These are phyloP conservation scores for Leucocoprinus sp. DNA, from an alignment of 768 basidiomycete genomes.

Conservation along the genomic window DNA sequence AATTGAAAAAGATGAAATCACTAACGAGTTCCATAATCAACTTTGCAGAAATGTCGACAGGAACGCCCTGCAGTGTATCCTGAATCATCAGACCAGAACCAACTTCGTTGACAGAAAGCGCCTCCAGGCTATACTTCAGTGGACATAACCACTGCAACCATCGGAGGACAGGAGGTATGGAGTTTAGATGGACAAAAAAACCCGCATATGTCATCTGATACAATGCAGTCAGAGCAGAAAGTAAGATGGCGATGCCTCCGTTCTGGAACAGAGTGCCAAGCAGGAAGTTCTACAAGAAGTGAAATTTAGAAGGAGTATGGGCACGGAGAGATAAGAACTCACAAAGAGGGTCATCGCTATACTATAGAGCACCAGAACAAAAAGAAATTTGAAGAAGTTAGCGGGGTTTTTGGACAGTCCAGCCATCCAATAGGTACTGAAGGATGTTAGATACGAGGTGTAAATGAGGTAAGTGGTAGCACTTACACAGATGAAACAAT, in stretches of 20 bases:
- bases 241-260: constrained; percentile 83
- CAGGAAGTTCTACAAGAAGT: constrained; percentile 66
- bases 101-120: constrained; percentile 88
- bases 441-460: constrained; percentile 1
- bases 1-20: constrained; percentile 8
- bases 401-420: constrained; percentile 72
- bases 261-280: constrained; percentile 78
- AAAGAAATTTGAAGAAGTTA: constrained; percentile 90
- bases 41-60: constrained; percentile 68
- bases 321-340: constrained; percentile 20
- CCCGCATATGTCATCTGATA: constrained; percentile 87
- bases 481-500: constrained; percentile 77
- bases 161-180: constrained; percentile 84
- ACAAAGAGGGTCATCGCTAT: constrained; percentile 84
- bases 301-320: not conserved
- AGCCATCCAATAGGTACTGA: constrained; percentile 91
- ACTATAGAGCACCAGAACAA: constrained; percentile 81
- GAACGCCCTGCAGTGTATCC: constrained; percentile 75
- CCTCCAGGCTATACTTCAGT: constrained; percentile 77
- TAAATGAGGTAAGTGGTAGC: not conserved
- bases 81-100: constrained; percentile 78
- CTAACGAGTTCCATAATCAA: constrained; percentile 81
- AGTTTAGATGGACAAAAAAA: constrained; percentile 82
- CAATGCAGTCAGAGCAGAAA: constrained; percentile 68
- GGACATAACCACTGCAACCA: constrained; percentile 93